Conservation (phyloP, 176 grass and related monocot species). For the Tillandsia fasciculata region DNA sequence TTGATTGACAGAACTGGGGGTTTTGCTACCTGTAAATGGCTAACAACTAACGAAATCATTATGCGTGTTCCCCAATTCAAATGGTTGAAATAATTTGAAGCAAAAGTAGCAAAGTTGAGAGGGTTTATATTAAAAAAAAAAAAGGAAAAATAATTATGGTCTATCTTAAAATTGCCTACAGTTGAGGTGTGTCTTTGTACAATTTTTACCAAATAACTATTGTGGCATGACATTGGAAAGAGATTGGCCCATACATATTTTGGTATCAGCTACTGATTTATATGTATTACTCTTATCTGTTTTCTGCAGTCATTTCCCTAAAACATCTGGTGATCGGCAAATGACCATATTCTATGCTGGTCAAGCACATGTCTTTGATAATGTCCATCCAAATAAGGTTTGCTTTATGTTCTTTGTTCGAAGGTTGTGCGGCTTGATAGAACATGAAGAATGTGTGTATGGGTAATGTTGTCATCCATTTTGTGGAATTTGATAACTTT, state of each 20-base stretch:
- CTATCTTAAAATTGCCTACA: too few species aligned
- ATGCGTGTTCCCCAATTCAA: too few species aligned
- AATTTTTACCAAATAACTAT: too few species aligned
- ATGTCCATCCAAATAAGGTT: conserved; percentile 24
- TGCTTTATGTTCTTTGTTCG: neutral
- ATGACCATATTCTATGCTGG: conserved; percentile 26
- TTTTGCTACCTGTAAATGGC: too few species aligned
- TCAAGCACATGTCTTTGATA: conserved; percentile 24
- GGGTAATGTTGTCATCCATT: neutral
- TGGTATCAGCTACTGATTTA: neutral
- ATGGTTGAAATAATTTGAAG: too few species aligned
- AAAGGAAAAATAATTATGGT: too few species aligned
- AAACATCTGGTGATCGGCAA: conserved; percentile 4
- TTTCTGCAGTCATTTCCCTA: neutral
- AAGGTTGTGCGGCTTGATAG: neutral
- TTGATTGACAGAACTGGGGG: too few species aligned
- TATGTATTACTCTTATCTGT: neutral
- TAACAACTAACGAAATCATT: too few species aligned
- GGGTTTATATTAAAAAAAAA: too few species aligned
- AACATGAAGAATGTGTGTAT: neutral
- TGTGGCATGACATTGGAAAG: too few species aligned
- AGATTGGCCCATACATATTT: neutral
- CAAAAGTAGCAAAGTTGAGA: too few species aligned
- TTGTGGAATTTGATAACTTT: neutral
- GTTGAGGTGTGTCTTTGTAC: too few species aligned